These are phyloP conservation scores for Brassica rapa DNA, from an alignment of 345 rosid genomes.

Conservation along the genomic window DNA sequence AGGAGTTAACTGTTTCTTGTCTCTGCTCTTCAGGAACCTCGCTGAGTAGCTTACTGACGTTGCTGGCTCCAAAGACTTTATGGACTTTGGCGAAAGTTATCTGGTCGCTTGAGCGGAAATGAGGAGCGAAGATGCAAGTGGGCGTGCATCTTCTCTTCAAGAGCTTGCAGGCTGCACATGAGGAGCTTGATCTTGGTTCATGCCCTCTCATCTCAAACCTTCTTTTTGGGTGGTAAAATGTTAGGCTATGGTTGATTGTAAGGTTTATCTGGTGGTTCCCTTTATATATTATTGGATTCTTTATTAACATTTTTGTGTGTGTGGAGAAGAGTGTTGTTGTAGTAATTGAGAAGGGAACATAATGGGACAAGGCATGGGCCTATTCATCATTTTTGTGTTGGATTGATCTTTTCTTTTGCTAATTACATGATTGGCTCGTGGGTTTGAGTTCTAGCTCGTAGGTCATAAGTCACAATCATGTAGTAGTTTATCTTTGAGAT, in stretches of 20 bases:
- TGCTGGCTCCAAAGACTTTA: slow-evolving; percentile 94
- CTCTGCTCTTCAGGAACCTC: slow-evolving; percentile 91
- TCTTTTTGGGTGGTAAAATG: slow-evolving; percentile 22
- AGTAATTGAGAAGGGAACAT: slow-evolving; percentile 33
- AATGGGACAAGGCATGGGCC: slow-evolving; percentile 47
- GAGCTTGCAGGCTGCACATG: slow-evolving; percentile 96
- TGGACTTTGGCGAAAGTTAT: slow-evolving; percentile 81
- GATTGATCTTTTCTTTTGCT: slow-evolving; percentile 21
- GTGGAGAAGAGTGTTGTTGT: slow-evolving; percentile 32
- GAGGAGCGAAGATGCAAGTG: slow-evolving; percentile 82
- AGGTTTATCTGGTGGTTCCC: slow-evolving; percentile 25
- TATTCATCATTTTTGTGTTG: slow-evolving; percentile 39
- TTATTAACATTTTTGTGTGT: not conserved
- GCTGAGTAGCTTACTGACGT: slow-evolving; percentile 82
- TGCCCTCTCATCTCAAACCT: slow-evolving; percentile 50
- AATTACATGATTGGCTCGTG: slow-evolving; percentile 37
- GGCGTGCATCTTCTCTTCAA: slow-evolving; percentile 76
- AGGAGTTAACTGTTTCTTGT: slow-evolving; percentile 82
- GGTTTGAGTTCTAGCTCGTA: slow-evolving; percentile 22
- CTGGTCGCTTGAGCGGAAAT: slow-evolving; percentile 72
- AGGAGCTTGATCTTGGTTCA: slow-evolving; percentile 79
- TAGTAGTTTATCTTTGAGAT: slow-evolving; percentile 4
- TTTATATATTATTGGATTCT: slow-evolving; percentile 25
- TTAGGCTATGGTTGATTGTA: slow-evolving; percentile 25
- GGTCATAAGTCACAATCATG: slow-evolving; percentile 21